These are phyloP conservation scores for Blastocystis sp. DNA, from an alignment of 352 stramenopile genomes.

Conservation along the genomic window DNA sequence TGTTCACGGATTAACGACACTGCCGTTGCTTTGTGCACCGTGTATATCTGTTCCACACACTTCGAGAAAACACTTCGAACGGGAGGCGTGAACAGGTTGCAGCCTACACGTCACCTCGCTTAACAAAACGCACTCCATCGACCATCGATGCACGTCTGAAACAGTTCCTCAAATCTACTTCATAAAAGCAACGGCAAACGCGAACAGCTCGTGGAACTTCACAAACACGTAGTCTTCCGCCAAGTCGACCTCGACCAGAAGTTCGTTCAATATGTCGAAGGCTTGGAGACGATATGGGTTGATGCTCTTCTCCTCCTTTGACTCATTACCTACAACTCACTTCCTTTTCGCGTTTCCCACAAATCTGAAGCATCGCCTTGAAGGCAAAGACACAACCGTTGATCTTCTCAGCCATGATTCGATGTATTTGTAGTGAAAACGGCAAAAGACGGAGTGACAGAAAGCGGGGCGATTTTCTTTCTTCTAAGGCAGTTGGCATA, in stretches of 20 bases:
- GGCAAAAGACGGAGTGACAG: background rate
- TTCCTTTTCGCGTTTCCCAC: background rate
- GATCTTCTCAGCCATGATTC: conserved; percentile 64
- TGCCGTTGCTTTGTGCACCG: conserved; percentile 22
- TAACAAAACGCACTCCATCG: background rate
- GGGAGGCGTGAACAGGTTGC: conserved; percentile 54
- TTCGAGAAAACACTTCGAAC: conserved; percentile 42
- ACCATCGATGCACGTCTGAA: conserved; percentile 8
- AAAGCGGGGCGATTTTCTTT: background rate
- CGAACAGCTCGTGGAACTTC: conserved; percentile 40
- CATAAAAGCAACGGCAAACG: background rate
- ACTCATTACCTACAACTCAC: conserved; percentile 42
- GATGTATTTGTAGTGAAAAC: conserved; percentile 1
- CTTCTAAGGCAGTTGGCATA: too few relatives aligned
- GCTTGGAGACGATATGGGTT: conserved; percentile 56
- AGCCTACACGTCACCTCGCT: conserved; percentile 5
- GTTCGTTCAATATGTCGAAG: conserved; percentile 65
- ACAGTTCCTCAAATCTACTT: conserved; percentile 49
- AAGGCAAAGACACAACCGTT: conserved; percentile 48
- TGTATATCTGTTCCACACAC: conserved; percentile 57
- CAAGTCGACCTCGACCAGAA: conserved; percentile 20
- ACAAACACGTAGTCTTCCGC: conserved; percentile 55
- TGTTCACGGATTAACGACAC: conserved; percentile 23
- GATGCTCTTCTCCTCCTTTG: conserved; percentile 56
- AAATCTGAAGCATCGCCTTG: conserved; percentile 55